These are phyloP conservation scores for Rheum nobile DNA, from an alignment of 148 eudicot species.

Conservation along the genomic window DNA sequence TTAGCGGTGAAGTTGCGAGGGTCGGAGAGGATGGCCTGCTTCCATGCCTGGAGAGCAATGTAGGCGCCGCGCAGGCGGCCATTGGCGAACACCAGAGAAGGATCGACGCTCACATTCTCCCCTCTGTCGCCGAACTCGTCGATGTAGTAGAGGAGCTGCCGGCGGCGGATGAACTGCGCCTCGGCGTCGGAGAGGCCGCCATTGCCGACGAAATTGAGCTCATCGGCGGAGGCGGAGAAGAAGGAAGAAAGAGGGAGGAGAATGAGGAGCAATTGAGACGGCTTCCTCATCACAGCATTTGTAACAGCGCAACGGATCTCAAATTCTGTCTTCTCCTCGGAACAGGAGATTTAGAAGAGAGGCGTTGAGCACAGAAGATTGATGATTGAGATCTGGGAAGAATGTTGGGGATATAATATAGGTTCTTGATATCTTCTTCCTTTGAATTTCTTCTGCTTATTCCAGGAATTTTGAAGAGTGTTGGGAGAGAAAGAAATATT, in stretches of 20 bases:
- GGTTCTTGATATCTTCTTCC: neutral
- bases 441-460: neutral
- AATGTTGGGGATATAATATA: neutral
- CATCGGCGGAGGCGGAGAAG: neutral
- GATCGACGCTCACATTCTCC: slow-evolving; percentile 39
- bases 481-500: neutral
- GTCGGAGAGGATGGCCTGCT: slow-evolving; percentile 72
- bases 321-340: too few species aligned
- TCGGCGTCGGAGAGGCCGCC: slow-evolving; percentile 29
- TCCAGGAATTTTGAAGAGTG: neutral
- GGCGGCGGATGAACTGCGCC: slow-evolving; percentile 32
- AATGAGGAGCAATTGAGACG: neutral
- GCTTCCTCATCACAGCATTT: slow-evolving; percentile 36
- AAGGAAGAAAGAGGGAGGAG: neutral
- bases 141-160: slow-evolving; percentile 56
- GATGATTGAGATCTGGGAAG: too few species aligned
- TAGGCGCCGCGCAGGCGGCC: slow-evolving; percentile 47
- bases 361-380: neutral
- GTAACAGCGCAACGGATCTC: neutral
- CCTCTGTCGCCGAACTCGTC: slow-evolving; percentile 76
- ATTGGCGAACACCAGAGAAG: slow-evolving; percentile 37
- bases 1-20: slow-evolving; percentile 47
- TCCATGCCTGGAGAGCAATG: slow-evolving; percentile 88
- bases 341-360: neutral
- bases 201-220: slow-evolving; percentile 16